Base-by-base conservation (phyloP, 495 filamentous ascomycete species). In the Podospora anserina region DNA sequence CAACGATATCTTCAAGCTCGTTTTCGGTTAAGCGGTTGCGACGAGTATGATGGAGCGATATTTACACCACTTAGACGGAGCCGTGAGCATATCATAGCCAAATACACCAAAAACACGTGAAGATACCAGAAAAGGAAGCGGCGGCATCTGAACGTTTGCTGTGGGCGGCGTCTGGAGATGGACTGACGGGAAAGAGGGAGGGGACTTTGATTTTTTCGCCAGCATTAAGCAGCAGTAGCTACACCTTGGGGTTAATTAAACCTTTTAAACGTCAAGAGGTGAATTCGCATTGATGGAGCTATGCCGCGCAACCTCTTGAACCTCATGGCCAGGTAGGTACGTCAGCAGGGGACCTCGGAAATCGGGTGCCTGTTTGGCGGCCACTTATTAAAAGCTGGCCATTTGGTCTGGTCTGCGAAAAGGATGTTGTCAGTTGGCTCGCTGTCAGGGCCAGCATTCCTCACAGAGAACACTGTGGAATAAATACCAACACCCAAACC, bases 1-100 rank as follows among this genome's bases (percentile, higher is more conserved):
- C 82, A 97, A 97, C 84, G 93, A 98, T 76, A 81, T 97, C 80
- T 97, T 97, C 87, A 89, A 89, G 72, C 84, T 98, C 67, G 84
- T 94, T 70, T 93, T 91, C 81, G 78, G 64, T 57, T 66, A 58
- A 58, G 23, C 23, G n/a, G 6, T 58, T 20, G 7, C 0, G 39
- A 11, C 39, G 39, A 49, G 15, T 16, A 13, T 49, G 13, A 49
- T 11, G 39, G 9, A 49, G 15, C 2, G 39, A 18, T 49, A 49
- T 13, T 11, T 3, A 13, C 23, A 13, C 15, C 39, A 49, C 15
- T 23, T n/a, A 39, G 56, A 65, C 23, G 39, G 55, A 56, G 62
- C 39, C 39, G 13, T 49, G 39, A 49, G 39, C 6, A 49, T 49
- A 49, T 13, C 7, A 13, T 49, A 49, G 39, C 39, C 39, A 49